phyloP scores from a whole-genome alignment of 352 stramenopile species.

The Elongisporangium undulatum region DNA sequence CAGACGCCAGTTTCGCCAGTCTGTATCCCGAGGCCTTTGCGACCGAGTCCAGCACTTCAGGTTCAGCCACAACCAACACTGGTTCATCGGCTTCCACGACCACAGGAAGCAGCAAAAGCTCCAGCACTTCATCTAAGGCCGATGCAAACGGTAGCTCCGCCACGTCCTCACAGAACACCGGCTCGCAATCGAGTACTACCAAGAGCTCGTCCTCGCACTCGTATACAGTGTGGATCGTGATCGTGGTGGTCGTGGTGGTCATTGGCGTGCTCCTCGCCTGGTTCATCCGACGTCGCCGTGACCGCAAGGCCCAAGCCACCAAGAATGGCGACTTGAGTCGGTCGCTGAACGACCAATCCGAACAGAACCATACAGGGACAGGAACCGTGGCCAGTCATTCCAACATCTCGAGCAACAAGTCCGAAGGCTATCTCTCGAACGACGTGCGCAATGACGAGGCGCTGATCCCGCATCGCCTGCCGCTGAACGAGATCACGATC shows the following conservation, averaged over 20 bases:
- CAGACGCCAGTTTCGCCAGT: slow-evolving; percentile 4
- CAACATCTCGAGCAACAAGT: not conserved
- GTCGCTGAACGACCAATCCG: slow-evolving; percentile 14
- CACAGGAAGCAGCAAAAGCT: not conserved
- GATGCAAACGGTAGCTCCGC: not conserved
- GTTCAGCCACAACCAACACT: not conserved
- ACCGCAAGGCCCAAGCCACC: not conserved
- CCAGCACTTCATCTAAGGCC: not conserved
- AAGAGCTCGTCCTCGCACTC: not conserved
- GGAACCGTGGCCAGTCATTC: slow-evolving; percentile 3
- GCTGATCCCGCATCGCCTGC: slow-evolving; percentile 41
- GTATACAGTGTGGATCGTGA: slow-evolving; percentile 1
- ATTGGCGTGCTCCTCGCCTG: slow-evolving; percentile 1
- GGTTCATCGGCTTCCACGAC: not conserved
- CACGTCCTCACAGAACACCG: not conserved
- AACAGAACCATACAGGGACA: slow-evolving; percentile 18
- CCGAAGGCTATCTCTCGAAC: slow-evolving; percentile 19
- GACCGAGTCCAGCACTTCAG: not conserved
- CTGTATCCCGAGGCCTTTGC: not conserved
- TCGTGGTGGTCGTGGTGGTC: slow-evolving; percentile 5
- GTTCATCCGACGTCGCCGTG: slow-evolving; percentile 3
- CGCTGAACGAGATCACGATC: slow-evolving; percentile 34
- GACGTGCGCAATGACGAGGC: slow-evolving; percentile 48
- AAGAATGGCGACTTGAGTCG: not conserved
- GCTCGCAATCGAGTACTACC: not conserved